A percentile compares a stretch with the other conserved stretches of the same genome.
Conservation (phyloP, 345 rosid genomes). For the Cardamine resedifolia region DNA sequence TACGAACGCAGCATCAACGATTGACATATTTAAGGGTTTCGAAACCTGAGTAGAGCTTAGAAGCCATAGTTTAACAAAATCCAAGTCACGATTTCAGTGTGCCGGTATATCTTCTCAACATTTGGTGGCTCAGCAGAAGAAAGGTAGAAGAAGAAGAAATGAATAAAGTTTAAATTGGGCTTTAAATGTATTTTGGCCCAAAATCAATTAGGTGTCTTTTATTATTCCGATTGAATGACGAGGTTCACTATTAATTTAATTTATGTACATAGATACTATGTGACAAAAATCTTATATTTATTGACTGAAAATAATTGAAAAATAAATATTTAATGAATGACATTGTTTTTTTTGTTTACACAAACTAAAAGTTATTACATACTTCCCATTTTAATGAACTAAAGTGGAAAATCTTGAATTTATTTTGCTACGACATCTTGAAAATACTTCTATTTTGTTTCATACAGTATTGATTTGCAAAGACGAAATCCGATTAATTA, state of each 20-base stretch:
- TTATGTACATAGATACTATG: too few species aligned
- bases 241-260: not conserved
- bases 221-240: not conserved
- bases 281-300: not conserved
- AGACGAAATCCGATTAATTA: not conserved
- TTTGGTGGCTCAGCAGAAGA: not conserved
- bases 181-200: not conserved
- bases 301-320: not conserved
- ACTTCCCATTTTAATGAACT: not conserved
- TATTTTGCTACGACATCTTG: too few species aligned
- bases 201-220: not conserved
- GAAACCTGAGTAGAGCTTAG: constrained; percentile 73
- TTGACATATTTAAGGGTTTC: not conserved
- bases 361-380: not conserved
- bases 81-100: not conserved
- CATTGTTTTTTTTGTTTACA: not conserved
- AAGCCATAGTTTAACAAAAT: constrained; percentile 50
- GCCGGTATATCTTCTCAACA: not conserved
- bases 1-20: not conserved
- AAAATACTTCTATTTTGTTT: too few species aligned
- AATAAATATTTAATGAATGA: not conserved
- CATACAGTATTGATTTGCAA: too few species aligned
- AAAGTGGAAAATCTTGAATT: not conserved
- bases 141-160: not conserved
- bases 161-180: not conserved